Base-by-base conservation (phyloP, 768 basidiomycete genomes). In the Ephemerocybe angulata region DNA sequence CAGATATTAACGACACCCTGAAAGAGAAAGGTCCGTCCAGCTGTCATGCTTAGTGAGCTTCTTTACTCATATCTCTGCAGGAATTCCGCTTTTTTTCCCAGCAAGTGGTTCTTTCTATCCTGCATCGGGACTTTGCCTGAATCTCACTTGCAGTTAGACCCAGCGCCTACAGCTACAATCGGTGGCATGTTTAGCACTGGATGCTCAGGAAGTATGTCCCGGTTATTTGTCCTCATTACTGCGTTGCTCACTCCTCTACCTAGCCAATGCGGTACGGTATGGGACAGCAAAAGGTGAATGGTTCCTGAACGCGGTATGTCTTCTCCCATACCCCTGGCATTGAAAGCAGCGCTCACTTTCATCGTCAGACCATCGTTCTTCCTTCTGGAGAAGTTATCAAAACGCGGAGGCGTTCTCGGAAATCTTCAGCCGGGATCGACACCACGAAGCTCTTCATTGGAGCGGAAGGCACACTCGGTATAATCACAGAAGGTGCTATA, bases 321-420 rank as follows among this genome's bases (percentile, higher is more conserved):
- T 29, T 22, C 27, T 25, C n/a, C n/a, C n/a, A n/a, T n/a, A n/a
- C n/a, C 37, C 28, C 40, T 29, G 31, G 40, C 46, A n/a, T 43
- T 19, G 10, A 12, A 3, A 12, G 31, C 19, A 44, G 17, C 29
- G 33, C 41, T n/a, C 40, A 11, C 27, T 52, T n/a, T 50, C 37
- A 28, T 52, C n/a, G 38, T 52, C 56, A 93, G 87, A 96, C 92
- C 0, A 88, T 94, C 1, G 93, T 97, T 0, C 81, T 96, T 2
- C 90, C 93, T 2, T 85, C 83, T 4, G 94, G 94, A 1, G 83
- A 93, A 65, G 86, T 96, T 12, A 94, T 97, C 65, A 94, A 94
- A 64, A 97, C 94, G 1, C 83, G 93, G 3, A 73, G 78, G 22
- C 76, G 88, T 25, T 78, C 88, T 3, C 75, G 92, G 30, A 96